Conservation (phyloP, 371 early-diverging fungal species). For the Rhizopus delemar region DNA sequence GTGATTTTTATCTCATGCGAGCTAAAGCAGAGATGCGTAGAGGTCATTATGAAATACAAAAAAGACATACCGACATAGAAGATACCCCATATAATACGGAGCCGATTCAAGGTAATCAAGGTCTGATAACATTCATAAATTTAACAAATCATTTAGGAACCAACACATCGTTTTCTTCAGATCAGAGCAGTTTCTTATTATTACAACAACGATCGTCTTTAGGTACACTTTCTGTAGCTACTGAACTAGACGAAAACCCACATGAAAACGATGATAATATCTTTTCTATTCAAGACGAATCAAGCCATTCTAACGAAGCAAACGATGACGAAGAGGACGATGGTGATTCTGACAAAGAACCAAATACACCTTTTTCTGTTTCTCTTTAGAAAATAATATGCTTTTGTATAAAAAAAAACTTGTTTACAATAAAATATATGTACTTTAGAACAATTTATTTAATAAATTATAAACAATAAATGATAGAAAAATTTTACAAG, state of each 20-base stretch:
- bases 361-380: neutral
- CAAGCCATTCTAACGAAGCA: neutral
- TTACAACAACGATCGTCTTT: neutral
- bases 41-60: neutral
- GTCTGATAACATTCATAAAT: neutral
- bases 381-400: neutral
- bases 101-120: neutral
- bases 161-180: neutral
- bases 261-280: neutral
- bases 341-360: neutral
- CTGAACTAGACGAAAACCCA: neutral
- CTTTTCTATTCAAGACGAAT: conserved; percentile 1
- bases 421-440: too few species aligned
- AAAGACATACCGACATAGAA: conserved; percentile 2
- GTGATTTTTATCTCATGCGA: neutral
- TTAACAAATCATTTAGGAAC: neutral
- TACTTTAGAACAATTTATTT: too few species aligned
- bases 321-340: neutral
- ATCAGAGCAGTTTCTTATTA: neutral
- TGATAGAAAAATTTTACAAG: neutral
- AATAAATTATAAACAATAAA: neutral
- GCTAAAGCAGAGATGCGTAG: neutral
- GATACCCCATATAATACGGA: conserved; percentile 4
- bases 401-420: neutral
- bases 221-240: neutral